A percentile compares a stretch with the other conserved stretches of the same genome.
Conservation (phyloP, 345 rosid species). For the Populus nigra region DNA sequence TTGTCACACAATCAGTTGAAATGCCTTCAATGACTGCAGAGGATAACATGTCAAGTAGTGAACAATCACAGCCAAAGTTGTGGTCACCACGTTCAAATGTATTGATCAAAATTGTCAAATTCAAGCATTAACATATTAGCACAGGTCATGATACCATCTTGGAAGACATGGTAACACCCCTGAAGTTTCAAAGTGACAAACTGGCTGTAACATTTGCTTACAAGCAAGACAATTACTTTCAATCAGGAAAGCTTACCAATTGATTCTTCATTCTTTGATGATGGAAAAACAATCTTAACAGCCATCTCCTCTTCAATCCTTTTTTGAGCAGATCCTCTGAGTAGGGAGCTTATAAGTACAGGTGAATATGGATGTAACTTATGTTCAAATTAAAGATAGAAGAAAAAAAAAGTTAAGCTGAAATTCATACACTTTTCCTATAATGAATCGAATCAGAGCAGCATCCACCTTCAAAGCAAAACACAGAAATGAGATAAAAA, state of each 20-base stretch:
- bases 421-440: conserved; percentile 69
- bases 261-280: conserved; percentile 60
- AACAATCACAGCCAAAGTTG: background rate
- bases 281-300: conserved; percentile 66
- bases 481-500: background rate
- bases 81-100: conserved; percentile 1
- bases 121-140: background rate
- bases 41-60: conserved; percentile 12
- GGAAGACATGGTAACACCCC: background rate
- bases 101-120: background rate
- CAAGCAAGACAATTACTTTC: background rate
- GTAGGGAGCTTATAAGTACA: conserved; percentile 16
- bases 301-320: conserved; percentile 74
- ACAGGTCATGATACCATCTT: background rate
- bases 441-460: conserved; percentile 66
- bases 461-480: conserved; percentile 61
- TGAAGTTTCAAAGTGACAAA: background rate
- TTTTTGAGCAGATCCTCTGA: conserved; percentile 64
- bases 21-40: conserved; percentile 69
- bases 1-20: conserved; percentile 56
- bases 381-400: background rate
- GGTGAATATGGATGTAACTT: conserved; percentile 18
- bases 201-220: background rate
- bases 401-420: conserved; percentile 10
- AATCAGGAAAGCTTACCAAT: conserved; percentile 47